Base-by-base conservation (phyloP, 805 yeast genomes). In the Pichia paraexigua region DNA sequence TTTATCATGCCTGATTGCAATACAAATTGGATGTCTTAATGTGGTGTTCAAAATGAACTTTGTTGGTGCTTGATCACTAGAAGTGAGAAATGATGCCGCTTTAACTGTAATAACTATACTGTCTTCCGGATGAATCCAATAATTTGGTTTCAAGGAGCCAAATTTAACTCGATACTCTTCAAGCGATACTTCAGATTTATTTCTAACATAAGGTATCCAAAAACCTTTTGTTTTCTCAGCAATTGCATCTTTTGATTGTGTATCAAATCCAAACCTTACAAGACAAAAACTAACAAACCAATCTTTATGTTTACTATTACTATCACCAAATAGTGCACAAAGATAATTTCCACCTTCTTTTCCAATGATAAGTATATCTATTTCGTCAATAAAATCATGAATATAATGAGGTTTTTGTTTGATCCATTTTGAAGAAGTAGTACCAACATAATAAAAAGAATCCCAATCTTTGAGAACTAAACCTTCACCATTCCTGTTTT, bases 321-420 rank as follows among this genome's bases (percentile, higher is more conserved):
- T 43, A 46, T 44, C 41, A 45, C 52, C 28, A 40, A 41, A 22
- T 39, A 45, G 27, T 40, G 53, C 25, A 48, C 55, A 39, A 41
- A 51, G 10, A 44, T 21, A 48, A 32, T 48, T 47, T 1, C 39
- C n/a, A 2, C 51, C 53, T 3, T 44, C 48, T 50, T 82, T 84
- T 0, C 97, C 99, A 52, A 91, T 82, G 0, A 92, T 78, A 3
- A 82, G 71, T 46, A 90, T 64, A 65, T 92, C 98, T 55, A 90
- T 71, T 60, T 87, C 86, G 56, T 90, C 96, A 11, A 96, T 96
- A 65, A 86, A 85, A 53, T 85, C 88, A 50, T 82, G 85, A 49
- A 90, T 70, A 62, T 90, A 91, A 58, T 91, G 97, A 0, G 98
- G 98, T 64, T 92, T 92, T 2, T 92, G 78, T 61, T 92, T 92